Percentiles rank a stretch among this genome's conserved stretches.
Evolutionary conservation across 1,139 yeast species (phyloP).

Genomic region (Magnusiomyces paraingens): DNA sequence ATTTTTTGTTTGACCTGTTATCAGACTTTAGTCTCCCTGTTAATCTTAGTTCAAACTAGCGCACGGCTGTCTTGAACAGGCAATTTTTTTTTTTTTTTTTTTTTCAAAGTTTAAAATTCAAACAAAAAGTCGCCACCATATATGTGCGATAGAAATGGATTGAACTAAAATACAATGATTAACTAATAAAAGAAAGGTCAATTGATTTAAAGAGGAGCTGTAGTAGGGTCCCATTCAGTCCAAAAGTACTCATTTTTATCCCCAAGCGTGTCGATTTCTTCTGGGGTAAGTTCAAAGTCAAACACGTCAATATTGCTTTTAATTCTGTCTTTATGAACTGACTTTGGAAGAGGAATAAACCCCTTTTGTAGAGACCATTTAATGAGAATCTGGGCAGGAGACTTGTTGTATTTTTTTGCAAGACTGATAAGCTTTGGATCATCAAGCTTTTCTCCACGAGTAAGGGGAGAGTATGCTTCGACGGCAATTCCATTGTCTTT

Average conservation of each 20-base stretch:
- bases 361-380: conserved; percentile 38
- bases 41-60: neutral
- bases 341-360: conserved; percentile 66
- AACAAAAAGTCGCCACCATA: neutral
- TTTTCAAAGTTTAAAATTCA: too few species aligned
- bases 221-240: conserved; percentile 19
- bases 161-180: neutral
- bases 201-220: neutral
- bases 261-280: conserved; percentile 31
- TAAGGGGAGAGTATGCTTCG: conserved; percentile 69
- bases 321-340: conserved; percentile 49
- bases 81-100: neutral
- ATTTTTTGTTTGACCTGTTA: neutral
- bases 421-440: conserved; percentile 44
- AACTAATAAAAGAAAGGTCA: neutral
- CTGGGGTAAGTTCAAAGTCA: conserved; percentile 43
- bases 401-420: conserved; percentile 36
- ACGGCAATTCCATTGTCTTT: conserved; percentile 44
- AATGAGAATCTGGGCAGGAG: conserved; percentile 41
- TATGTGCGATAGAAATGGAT: neutral
- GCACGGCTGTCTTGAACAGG: too few species aligned
- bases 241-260: conserved; percentile 27
- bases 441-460: conserved; percentile 50
- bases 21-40: neutral
- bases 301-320: conserved; percentile 40